These are phyloP conservation scores for Canavalia gladiata DNA, from an alignment of 306 rosid genomes.

Conservation along the genomic window DNA sequence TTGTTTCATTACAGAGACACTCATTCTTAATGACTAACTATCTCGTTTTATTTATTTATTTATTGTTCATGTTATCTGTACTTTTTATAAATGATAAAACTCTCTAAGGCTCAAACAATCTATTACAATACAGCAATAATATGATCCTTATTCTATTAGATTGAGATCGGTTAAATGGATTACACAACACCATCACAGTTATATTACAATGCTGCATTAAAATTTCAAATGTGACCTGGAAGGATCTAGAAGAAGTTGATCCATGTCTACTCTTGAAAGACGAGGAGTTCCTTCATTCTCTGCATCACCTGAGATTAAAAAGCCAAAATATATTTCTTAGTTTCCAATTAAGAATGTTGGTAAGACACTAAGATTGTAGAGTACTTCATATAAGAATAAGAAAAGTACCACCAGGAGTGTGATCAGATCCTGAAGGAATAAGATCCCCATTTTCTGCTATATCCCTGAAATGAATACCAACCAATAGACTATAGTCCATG, in stretches of 20 bases:
- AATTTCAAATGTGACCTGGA: constrained; percentile 64
- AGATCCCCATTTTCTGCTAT: constrained; percentile 70
- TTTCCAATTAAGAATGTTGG: not conserved
- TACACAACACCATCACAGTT: not conserved
- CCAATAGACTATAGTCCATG: constrained; percentile 86
- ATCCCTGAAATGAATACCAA: constrained; percentile 89
- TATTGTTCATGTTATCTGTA: too few species aligned
- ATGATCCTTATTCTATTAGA: too few species aligned
- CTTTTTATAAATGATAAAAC: too few species aligned
- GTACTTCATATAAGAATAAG: constrained; percentile 3
- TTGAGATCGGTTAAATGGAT: not conserved
- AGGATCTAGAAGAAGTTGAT: constrained; percentile 90
- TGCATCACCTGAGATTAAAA: constrained; percentile 56
- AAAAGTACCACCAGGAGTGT: constrained; percentile 64
- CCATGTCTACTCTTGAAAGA: constrained; percentile 76
- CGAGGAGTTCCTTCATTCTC: constrained; percentile 64
- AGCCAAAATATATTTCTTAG: not conserved
- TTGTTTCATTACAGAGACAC: not conserved
- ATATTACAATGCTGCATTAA: not conserved
- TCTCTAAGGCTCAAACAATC: too few species aligned
- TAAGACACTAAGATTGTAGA: not conserved
- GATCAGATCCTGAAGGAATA: constrained; percentile 63
- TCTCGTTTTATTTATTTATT: too few species aligned
- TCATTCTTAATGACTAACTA: constrained; percentile 1
- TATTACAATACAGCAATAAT: too few species aligned